Evolutionary conservation across 169 alveolate species (phyloP), one percentile per base, ranked within the genome.

Genomic region (Toxoplasma gondii): DNA sequence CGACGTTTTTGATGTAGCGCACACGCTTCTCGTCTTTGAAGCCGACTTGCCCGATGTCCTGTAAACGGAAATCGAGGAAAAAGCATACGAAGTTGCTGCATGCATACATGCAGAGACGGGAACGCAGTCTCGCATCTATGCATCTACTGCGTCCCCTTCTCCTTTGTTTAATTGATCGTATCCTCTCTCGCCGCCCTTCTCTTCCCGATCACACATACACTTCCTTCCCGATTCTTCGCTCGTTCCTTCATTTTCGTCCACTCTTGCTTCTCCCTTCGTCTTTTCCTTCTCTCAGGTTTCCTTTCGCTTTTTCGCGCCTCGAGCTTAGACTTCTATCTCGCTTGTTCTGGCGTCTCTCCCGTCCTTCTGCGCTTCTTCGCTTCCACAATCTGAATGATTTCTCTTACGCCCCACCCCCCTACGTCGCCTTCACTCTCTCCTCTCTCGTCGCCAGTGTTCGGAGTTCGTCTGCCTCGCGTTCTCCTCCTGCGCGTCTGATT

Each of bases 11-110:
- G 22, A 92, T 81, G 39, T 84, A 34, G 45, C 70, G 88, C 39
- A 92, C 95, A 27, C 29, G 34, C 24, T 34, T 41, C 58, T 92
- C 92, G 54, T 92, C 92, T 64, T 92, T 92, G 70, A 92, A 92
- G 0, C 95, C 95, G 16, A 92, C 95, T 53, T 92, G 95, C 53
- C 99, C 99, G 9, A 96, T 95, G 83, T 97, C 98, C 98, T 82
- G 19, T 4, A 74, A 74, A 64, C 9, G 74, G 5, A 64, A 64
- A 64, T 12, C 22, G 58, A 49, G 58, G 58, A 49, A 12, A 4
- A 4, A 7, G 22, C 58, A 49, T 4, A 4, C 12, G 58, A 4
- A 49, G 22, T 4, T 49, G 4, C 12, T 49, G 58, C 58, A 12
- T 69, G 19, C 36, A 69, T 9, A 4, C 81, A 17, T 10, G 19